phyloP scores from a whole-genome alignment of 1,284 basidiomycete genomes.

The Golubevia sp. region DNA sequence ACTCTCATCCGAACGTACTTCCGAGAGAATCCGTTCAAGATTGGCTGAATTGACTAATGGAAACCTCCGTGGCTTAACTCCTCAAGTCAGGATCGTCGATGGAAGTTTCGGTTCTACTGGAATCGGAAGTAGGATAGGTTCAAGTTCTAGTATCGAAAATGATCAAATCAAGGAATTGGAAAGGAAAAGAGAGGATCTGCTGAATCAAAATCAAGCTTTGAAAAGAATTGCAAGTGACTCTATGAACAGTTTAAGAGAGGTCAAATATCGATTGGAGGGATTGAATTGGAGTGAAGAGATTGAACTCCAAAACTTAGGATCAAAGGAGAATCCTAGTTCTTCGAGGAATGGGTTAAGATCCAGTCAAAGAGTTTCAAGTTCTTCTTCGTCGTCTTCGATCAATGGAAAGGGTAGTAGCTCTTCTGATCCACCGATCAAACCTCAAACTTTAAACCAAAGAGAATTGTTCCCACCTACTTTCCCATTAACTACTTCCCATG shows the following conservation, averaged over 20 bases:
- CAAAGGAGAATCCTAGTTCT: constrained; percentile 3
- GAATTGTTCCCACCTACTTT: constrained; percentile 24
- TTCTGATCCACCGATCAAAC: constrained; percentile 12
- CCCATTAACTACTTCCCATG: not conserved
- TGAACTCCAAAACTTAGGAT: constrained; percentile 20
- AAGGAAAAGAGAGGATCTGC: constrained; percentile 20
- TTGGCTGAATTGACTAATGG: constrained; percentile 36
- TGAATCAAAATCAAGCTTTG: constrained; percentile 32
- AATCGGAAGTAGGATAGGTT: not conserved
- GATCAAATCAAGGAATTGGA: constrained; percentile 37
- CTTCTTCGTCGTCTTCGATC: constrained; percentile 8
- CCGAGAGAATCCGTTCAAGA: constrained; percentile 22
- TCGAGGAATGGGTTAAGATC: no score
- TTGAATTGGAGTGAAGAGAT: constrained; percentile 25
- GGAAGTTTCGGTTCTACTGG: constrained; percentile 17
- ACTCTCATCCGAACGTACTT: constrained; percentile 22
- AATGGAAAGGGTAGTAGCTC: constrained; percentile 3
- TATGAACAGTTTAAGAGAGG: constrained; percentile 25
- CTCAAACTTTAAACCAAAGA: constrained; percentile 24
- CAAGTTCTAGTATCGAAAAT: constrained; percentile 7
- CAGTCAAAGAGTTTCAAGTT: no score
- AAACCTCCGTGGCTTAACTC: constrained; percentile 25
- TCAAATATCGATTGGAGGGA: constrained; percentile 22
- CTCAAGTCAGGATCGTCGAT: constrained; percentile 32
- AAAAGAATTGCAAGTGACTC: constrained; percentile 32